Percentiles rank a stretch among this genome's conserved stretches.
Evolutionary conservation across 352 stramenopile genomes (phyloP).

Genomic region (Phytophthora quininea): DNA sequence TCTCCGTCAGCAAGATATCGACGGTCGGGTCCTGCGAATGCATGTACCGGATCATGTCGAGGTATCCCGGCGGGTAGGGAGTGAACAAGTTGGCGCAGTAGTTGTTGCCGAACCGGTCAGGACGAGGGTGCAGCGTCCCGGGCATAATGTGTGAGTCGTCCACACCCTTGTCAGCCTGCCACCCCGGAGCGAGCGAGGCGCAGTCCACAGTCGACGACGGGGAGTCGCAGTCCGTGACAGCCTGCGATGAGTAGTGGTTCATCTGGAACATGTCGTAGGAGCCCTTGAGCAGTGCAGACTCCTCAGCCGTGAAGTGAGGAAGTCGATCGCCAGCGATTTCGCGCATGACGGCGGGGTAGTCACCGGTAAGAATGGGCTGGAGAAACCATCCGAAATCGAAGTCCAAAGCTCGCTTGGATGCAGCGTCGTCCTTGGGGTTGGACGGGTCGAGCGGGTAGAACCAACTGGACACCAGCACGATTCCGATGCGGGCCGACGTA

Average conservation of each 20-base stretch:
- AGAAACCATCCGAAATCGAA: slow-evolving; percentile 94
- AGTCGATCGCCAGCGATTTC: slow-evolving; percentile 79
- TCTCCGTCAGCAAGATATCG: slow-evolving; percentile 52
- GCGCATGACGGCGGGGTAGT: slow-evolving; percentile 93
- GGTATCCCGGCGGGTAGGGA: slow-evolving; percentile 46
- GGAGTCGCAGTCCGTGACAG: slow-evolving; percentile 61
- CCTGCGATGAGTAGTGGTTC: slow-evolving; percentile 93
- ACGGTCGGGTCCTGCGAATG: slow-evolving; percentile 44
- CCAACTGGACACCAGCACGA: slow-evolving; percentile 89
- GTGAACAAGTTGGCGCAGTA: slow-evolving; percentile 47
- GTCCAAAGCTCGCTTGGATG: slow-evolving; percentile 84
- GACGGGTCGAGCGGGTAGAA: slow-evolving; percentile 78
- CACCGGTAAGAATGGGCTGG: slow-evolving; percentile 86
- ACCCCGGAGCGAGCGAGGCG: slow-evolving; percentile 38
- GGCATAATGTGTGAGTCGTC: slow-evolving; percentile 57
- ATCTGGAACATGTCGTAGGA: slow-evolving; percentile 95
- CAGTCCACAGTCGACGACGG: slow-evolving; percentile 38
- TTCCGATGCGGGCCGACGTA: slow-evolving; percentile 85
- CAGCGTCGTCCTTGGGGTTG: slow-evolving; percentile 49
- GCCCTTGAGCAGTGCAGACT: slow-evolving; percentile 73
- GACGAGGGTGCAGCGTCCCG: slow-evolving; percentile 49
- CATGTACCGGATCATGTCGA: slow-evolving; percentile 45
- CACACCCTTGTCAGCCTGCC: slow-evolving; percentile 50
- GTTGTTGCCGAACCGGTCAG: slow-evolving; percentile 41
- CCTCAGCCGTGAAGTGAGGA: slow-evolving; percentile 86